Evolutionary conservation across 2,329 filamentous ascomycete species (phyloP).

Genomic region (Bimuria novae-zelandiae): DNA sequence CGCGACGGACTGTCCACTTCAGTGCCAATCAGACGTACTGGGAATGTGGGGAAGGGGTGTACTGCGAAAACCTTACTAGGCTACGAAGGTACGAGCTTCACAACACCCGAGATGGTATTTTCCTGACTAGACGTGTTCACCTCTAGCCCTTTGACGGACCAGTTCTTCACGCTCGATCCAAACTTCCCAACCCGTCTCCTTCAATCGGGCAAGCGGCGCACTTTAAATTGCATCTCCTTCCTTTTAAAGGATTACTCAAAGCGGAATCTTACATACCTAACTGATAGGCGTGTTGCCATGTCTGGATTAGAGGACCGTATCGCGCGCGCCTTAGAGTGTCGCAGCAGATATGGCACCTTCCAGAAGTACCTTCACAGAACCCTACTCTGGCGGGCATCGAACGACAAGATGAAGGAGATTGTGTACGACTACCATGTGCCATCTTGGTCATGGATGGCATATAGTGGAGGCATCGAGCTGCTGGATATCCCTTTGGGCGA

Average conservation of each 20-base stretch:
- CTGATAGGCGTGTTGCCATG: slow-evolving; percentile 7
- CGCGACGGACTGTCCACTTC: slow-evolving; percentile 13
- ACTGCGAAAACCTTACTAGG: slow-evolving; percentile 10
- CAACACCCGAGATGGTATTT: slow-evolving; percentile 3
- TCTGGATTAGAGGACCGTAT: slow-evolving; percentile 5
- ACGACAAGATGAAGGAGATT: slow-evolving; percentile 14
- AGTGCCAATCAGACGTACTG: slow-evolving; percentile 8
- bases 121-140: slow-evolving; percentile 5
- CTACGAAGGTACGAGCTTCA: neutral
- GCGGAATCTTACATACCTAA: neutral
- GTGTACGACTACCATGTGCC: slow-evolving; percentile 10
- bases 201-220: neutral
- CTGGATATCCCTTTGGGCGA: slow-evolving; percentile 4
- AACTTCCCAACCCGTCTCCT: slow-evolving; percentile 12
- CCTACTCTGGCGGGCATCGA: slow-evolving; percentile 17
- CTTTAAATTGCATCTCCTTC: slow-evolving; percentile 4
- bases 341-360: slow-evolving; percentile 4
- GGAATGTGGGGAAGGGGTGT: slow-evolving; percentile 12
- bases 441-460: slow-evolving; percentile 24
- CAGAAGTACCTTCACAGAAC: slow-evolving; percentile 1
- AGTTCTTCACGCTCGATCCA: slow-evolving; percentile 12
- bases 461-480: slow-evolving; percentile 10
- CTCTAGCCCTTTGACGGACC: slow-evolving; percentile 2
- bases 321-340: neutral
- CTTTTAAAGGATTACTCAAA: slow-evolving; percentile 5